Conservation (phyloP, 2,329 filamentous ascomycete genomes). For the Hypoxylon sp. region DNA sequence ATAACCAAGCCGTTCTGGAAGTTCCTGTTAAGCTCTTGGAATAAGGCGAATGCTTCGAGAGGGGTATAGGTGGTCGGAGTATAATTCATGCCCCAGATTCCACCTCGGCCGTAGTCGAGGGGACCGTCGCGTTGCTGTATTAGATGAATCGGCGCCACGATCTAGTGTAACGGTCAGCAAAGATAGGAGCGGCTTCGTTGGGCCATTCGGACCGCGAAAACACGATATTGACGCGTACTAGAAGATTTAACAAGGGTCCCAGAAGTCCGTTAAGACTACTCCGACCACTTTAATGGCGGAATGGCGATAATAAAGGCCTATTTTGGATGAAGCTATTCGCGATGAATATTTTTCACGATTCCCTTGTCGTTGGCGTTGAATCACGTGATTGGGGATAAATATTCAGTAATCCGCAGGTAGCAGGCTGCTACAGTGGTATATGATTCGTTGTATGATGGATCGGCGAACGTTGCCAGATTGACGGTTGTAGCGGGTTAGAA, state of each 20-base stretch:
- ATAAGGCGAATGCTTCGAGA: constrained; percentile 88
- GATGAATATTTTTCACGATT: constrained; percentile 50
- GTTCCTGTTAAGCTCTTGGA: constrained; percentile 81
- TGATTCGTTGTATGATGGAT: constrained; percentile 46
- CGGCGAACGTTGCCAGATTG: constrained; percentile 42
- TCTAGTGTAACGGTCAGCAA: constrained; percentile 54
- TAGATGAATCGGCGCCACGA: constrained; percentile 70
- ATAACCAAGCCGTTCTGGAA: constrained; percentile 77
- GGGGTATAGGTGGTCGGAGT: constrained; percentile 78
- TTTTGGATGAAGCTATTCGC: constrained; percentile 51
- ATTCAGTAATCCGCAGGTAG: constrained; percentile 37
- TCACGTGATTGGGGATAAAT: constrained; percentile 51
- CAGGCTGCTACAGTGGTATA: constrained; percentile 34
- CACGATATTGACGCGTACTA: constrained; percentile 50
- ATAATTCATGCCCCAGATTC: constrained; percentile 70
- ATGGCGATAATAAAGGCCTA: constrained; percentile 45
- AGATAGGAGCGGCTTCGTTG: constrained; percentile 16
- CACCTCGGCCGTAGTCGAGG: constrained; percentile 71
- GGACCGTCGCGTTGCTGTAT: constrained; percentile 67
- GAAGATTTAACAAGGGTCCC: constrained; percentile 30
- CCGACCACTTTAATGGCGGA: constrained; percentile 49
- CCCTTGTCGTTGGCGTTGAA: constrained; percentile 44
- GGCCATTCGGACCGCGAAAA: constrained; percentile 30
- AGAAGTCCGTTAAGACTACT: constrained; percentile 47
- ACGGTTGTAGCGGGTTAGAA: constrained; percentile 37